Percentiles rank a stretch among this genome's conserved stretches.
Conservation (phyloP, 805 yeast genomes). For the Wickerhamiella kazuoi region DNA sequence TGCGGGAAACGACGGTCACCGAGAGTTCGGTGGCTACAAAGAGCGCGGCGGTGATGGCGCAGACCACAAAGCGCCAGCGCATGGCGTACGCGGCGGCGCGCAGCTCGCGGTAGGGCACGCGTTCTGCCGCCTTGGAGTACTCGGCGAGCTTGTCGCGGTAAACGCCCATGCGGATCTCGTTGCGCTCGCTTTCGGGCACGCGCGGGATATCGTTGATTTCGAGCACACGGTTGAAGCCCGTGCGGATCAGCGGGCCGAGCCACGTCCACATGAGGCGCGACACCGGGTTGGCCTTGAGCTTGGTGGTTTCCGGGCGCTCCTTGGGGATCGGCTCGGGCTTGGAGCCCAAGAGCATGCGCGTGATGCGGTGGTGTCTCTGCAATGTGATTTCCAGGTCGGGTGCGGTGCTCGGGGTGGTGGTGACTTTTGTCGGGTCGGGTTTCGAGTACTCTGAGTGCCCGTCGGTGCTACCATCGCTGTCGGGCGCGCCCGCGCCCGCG, state of each 20-base stretch:
- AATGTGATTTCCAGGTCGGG: not conserved
- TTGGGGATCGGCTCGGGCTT: slow-evolving; percentile 13
- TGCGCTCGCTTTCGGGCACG: slow-evolving; percentile 9
- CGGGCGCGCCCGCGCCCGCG: too few relatives aligned
- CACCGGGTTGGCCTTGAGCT: slow-evolving; percentile 21
- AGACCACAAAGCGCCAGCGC: slow-evolving; percentile 7
- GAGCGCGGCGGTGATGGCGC: slow-evolving; percentile 2
- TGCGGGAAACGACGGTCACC: slow-evolving; percentile 13
- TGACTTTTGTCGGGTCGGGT: not conserved
- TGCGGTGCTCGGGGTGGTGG: not conserved
- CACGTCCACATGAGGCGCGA: slow-evolving; percentile 34
- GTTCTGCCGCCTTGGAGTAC: slow-evolving; percentile 3
- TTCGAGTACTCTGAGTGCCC: too few relatives aligned
- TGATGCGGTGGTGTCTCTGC: slow-evolving; percentile 10
- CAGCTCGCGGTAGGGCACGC: slow-evolving; percentile 10
- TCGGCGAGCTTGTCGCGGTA: slow-evolving; percentile 7
- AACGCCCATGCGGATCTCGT: slow-evolving; percentile 7
- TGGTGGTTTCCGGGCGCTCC: slow-evolving; percentile 9
- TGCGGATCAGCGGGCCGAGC: slow-evolving; percentile 32
- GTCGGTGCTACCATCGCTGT: too few relatives aligned
- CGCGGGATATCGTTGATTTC: slow-evolving; percentile 13
- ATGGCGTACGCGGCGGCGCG: slow-evolving; percentile 13
- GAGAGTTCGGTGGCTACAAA: slow-evolving; percentile 13
- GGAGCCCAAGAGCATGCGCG: slow-evolving; percentile 6
- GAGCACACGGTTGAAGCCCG: slow-evolving; percentile 14